Base-by-base conservation (phyloP, 1,284 basidiomycete genomes). In the Trichosporon asahii region DNA sequence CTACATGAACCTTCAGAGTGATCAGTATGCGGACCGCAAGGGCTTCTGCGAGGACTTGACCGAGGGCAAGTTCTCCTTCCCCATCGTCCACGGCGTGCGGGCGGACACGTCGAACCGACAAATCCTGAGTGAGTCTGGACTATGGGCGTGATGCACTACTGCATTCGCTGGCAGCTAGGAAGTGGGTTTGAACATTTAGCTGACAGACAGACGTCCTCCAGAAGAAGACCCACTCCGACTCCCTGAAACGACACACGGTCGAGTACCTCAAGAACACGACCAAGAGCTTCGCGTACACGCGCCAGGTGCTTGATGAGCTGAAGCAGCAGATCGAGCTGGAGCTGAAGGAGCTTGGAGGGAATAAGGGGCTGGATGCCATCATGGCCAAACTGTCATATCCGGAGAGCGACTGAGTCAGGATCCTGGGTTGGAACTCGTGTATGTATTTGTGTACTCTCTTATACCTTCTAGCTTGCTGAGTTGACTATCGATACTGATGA, bases 1-100 rank as follows among this genome's bases (percentile, higher is more conserved):
- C 80, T 94, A 96, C 71, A 93, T 97, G 91, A 99, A 99, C 80
- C 85, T 99, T 37, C 91, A 95, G 77, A 94, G 91, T 64, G 88
- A 88, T 4, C 69, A 95, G 91, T 98, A 98, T 78, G 87, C 90
- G 1, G 86, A 89, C 40, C 95, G 96, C 84, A 98, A 98, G 83
- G 95, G 95, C 5, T 98, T 93, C 78, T 92, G 92, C 6, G 95
- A 98, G 83, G 95, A 98, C 78, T 85, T 98, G 8, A 93, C 93
- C 0, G 95, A 98, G 83, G 95, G 95, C 1, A 98, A 98, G 81
- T 98, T 98, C 83, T 94, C 92, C 18, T 98, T 98, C 81, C 95
- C 94, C 0, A 88, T 98, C 69, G 91, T 98, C 0, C 95, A 98
- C 78, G 89, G 91, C 14, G 90, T 98, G 33, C 88, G 91, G 35